These are phyloP conservation scores for Xylariaceae sp. DNA, from an alignment of 2,329 filamentous ascomycete genomes.

Conservation along the genomic window DNA sequence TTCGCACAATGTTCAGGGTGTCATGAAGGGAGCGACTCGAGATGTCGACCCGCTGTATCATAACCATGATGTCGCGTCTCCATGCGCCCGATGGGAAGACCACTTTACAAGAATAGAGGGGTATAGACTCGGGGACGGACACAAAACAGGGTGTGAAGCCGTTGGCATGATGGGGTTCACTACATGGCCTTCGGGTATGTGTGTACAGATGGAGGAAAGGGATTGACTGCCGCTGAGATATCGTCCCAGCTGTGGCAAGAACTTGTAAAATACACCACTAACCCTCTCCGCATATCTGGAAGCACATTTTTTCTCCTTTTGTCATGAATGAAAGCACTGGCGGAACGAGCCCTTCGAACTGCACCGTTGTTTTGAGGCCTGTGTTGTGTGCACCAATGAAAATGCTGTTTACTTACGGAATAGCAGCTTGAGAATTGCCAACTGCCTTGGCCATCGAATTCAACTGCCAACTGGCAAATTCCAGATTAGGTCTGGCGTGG, in stretches of 20 bases:
- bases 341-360: constrained; percentile 10
- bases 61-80: constrained; percentile 20
- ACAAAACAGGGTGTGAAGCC: constrained; percentile 25
- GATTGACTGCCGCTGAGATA: constrained; percentile 15
- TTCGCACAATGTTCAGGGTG: constrained; percentile 28
- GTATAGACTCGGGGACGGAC: constrained; percentile 25
- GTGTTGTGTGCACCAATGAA: constrained; percentile 6
- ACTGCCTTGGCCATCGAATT: not conserved
- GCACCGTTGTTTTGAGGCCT: constrained; percentile 1
- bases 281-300: constrained; percentile 13
- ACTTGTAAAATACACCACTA: constrained; percentile 21
- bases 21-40: constrained; percentile 29
- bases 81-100: constrained; percentile 30
- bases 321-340: constrained; percentile 7
- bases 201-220: constrained; percentile 32
- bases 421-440: not conserved
- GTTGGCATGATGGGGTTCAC: constrained; percentile 23
- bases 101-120: constrained; percentile 35
- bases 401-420: constrained; percentile 8
- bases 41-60: constrained; percentile 23
- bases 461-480: not conserved
- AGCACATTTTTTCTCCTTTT: constrained; percentile 13
- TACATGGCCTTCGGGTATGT: constrained; percentile 32
- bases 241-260: constrained; percentile 2
- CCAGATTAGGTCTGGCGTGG: not conserved